These are phyloP conservation scores for Ceratocystis cubensis DNA, from an alignment of 2,329 filamentous ascomycete species.

Conservation along the genomic window DNA sequence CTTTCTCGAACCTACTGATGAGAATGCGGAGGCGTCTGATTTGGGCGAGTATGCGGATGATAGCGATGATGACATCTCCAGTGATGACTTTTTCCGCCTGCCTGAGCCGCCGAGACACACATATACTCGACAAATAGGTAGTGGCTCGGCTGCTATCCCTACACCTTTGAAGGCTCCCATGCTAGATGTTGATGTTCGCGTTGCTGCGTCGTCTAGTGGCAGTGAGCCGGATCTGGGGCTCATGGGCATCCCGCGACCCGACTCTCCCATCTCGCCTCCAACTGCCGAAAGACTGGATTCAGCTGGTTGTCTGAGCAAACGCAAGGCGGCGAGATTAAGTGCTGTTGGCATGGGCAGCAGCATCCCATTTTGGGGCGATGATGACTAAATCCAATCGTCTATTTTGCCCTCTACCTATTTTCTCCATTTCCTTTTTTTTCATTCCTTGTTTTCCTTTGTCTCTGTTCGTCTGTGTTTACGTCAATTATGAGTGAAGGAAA, in stretches of 20 bases:
- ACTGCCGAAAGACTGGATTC: conserved; percentile 23
- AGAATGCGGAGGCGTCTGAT: conserved; percentile 17
- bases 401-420: neutral
- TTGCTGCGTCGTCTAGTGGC: conserved; percentile 9
- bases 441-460: conserved; percentile 7
- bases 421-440: neutral
- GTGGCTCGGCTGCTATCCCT: conserved; percentile 1
- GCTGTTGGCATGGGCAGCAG: conserved; percentile 30
- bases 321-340: conserved; percentile 34
- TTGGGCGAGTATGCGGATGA: conserved; percentile 20
- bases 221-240: conserved; percentile 11
- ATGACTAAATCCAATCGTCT: conserved; percentile 25
- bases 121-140: conserved; percentile 5
- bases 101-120: conserved; percentile 20
- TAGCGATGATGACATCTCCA: conserved; percentile 23
- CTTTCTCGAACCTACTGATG: conserved; percentile 18
- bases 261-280: conserved; percentile 27
- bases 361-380: conserved; percentile 33
- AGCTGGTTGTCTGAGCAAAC: conserved; percentile 23
- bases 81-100: conserved; percentile 21
- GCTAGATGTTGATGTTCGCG: conserved; percentile 13
- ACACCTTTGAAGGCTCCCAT: conserved; percentile 23
- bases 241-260: conserved; percentile 30
- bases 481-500: conserved; percentile 15
- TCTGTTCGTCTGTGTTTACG: neutral